Evolutionary conservation across 495 filamentous ascomycete genomes (phyloP).

Genomic region (Rostrohypoxylon terebratum): DNA sequence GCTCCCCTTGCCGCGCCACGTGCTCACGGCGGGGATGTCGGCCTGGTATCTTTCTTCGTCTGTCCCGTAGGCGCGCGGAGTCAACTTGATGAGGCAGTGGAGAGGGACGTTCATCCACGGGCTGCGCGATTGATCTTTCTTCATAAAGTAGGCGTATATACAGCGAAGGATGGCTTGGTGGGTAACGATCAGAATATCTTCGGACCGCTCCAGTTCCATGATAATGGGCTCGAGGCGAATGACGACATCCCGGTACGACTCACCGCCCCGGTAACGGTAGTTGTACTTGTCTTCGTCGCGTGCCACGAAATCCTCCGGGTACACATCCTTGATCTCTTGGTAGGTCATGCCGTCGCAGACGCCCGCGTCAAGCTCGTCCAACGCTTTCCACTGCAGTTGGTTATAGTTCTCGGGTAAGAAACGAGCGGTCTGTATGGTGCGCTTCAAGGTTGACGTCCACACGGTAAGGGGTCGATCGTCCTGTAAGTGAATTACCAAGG

Average conservation of each 20-base stretch:
- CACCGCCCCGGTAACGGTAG: slow-evolving; percentile 96
- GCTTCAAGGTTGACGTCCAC: slow-evolving; percentile 95
- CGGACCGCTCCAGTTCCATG: slow-evolving; percentile 96
- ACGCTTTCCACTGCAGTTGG: slow-evolving; percentile 97
- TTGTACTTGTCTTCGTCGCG: slow-evolving; percentile 99
- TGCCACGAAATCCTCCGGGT: slow-evolving; percentile 93
- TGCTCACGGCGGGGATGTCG: slow-evolving; percentile 93
- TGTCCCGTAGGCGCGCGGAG: slow-evolving; percentile 92
- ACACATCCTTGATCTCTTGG: slow-evolving; percentile 86
- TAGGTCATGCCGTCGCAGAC: slow-evolving; percentile 97
- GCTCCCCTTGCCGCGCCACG: slow-evolving; percentile 91
- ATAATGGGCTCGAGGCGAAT: slow-evolving; percentile 98
- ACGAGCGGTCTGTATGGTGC: slow-evolving; percentile 91
- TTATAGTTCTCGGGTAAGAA: slow-evolving; percentile 81
- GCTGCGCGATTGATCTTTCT: slow-evolving; percentile 87
- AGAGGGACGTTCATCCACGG: slow-evolving; percentile 96
- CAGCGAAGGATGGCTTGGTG: slow-evolving; percentile 97
- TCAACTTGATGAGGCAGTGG: slow-evolving; percentile 95
- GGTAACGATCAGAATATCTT: slow-evolving; percentile 97
- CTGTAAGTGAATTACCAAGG: slow-evolving; percentile 30
- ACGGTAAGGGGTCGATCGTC: slow-evolving; percentile 85
- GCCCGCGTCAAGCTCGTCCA: slow-evolving; percentile 96
- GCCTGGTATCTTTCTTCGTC: slow-evolving; percentile 87
- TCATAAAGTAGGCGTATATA: slow-evolving; percentile 99
- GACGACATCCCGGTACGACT: slow-evolving; percentile 97